phyloP scores from a whole-genome alignment of 2,329 filamentous ascomycete species.

The Hypoxylon sp. region DNA sequence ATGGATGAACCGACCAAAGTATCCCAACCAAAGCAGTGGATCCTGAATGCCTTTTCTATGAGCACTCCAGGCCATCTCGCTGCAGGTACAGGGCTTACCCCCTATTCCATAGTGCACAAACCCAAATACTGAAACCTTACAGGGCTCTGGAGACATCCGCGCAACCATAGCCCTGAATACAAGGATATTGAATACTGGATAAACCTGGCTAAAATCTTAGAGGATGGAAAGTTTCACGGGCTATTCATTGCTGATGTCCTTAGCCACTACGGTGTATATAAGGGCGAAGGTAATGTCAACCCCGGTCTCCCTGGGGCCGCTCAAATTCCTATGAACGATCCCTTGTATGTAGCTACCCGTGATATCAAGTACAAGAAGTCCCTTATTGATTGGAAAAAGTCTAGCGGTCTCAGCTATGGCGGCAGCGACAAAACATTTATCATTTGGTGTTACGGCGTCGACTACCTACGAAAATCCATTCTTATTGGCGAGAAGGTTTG shows the following conservation, averaged over 20 bases:
- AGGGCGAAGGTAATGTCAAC: conserved; percentile 13
- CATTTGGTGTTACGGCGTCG: conserved; percentile 72
- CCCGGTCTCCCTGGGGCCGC: conserved; percentile 16
- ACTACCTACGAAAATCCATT: conserved; percentile 74
- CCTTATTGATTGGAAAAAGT: not conserved
- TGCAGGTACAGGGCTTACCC: conserved; percentile 1
- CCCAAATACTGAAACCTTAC: not conserved
- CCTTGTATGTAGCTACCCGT: conserved; percentile 1
- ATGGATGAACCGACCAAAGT: not conserved
- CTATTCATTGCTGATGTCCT: conserved; percentile 18
- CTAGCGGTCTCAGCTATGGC: conserved; percentile 72
- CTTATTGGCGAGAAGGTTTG: conserved; percentile 71
- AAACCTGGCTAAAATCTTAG: conserved; percentile 14
- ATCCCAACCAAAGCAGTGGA: conserved; percentile 11
- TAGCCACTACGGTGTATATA: conserved; percentile 20
- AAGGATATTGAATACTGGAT: conserved; percentile 20
- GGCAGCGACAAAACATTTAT: conserved; percentile 73
- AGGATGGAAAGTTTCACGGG: conserved; percentile 20
- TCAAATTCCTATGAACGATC: conserved; percentile 21
- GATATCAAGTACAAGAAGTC: not conserved
- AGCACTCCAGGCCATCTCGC: conserved; percentile 57
- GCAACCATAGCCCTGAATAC: conserved; percentile 19
- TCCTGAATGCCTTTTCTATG: conserved; percentile 7
- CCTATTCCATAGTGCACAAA: not conserved
- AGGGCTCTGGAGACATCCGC: conserved; percentile 24